Evolutionary conservation across 495 filamentous ascomycete genomes (phyloP).

Genomic region (Aspergillus taichungensis): DNA sequence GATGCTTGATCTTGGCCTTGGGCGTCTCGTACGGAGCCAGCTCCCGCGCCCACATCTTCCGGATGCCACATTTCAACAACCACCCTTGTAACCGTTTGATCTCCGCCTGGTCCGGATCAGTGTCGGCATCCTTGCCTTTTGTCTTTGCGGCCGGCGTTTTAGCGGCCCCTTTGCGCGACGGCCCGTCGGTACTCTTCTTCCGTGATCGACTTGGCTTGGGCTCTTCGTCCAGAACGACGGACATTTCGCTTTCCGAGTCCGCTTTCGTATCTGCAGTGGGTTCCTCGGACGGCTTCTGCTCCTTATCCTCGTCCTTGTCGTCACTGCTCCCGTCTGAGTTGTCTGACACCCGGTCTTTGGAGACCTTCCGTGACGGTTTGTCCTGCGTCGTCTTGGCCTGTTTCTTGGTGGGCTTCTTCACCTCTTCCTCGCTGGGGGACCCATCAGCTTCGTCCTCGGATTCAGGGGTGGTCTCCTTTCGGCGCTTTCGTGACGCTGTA

Average conservation of each 20-base stretch:
- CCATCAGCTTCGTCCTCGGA: slow-evolving; percentile 19
- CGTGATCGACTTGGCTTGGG: slow-evolving; percentile 45
- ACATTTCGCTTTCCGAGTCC: slow-evolving; percentile 72
- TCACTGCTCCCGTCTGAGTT: slow-evolving; percentile 9
- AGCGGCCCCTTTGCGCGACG: slow-evolving; percentile 23
- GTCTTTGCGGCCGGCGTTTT: slow-evolving; percentile 25
- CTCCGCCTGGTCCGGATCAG: slow-evolving; percentile 62
- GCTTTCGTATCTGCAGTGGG: slow-evolving; percentile 25
- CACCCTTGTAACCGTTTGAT: slow-evolving; percentile 88
- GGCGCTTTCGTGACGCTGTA: slow-evolving; percentile 26
- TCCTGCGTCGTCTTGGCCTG: slow-evolving; percentile 11
- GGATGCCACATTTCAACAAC: slow-evolving; percentile 84
- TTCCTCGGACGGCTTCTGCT: slow-evolving; percentile 18
- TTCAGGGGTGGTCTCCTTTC: slow-evolving; percentile 23
- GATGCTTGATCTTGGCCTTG: slow-evolving; percentile 74
- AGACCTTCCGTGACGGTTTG: slow-evolving; percentile 19
- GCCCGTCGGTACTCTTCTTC: slow-evolving; percentile 25
- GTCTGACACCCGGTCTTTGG: slow-evolving; percentile 12
- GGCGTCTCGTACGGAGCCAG: slow-evolving; percentile 64
- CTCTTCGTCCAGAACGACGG: slow-evolving; percentile 63
- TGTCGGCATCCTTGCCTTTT: slow-evolving; percentile 37
- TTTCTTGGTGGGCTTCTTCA: slow-evolving; percentile 16
- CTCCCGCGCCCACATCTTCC: slow-evolving; percentile 84
- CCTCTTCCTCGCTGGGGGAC: slow-evolving; percentile 18
- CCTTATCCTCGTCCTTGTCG: slow-evolving; percentile 12